Evolutionary conservation across 306 rosid genomes (phyloP).

Genomic region (Quillaja saponaria): DNA sequence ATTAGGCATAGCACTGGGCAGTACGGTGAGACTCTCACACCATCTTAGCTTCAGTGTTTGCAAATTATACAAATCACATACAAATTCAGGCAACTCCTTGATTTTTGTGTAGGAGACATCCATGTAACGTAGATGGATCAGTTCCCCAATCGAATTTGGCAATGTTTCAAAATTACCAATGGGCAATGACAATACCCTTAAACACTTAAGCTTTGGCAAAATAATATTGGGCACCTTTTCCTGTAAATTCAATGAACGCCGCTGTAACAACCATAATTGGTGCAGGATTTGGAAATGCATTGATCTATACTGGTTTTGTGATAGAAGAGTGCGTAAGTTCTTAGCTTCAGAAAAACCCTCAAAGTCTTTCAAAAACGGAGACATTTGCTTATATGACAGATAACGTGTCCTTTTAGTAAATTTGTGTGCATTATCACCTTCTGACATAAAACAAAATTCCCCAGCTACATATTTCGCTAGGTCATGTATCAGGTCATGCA

Average conservation of each 20-base stretch:
- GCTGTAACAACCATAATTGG: slow-evolving; percentile 17
- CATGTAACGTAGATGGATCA: slow-evolving; percentile 40
- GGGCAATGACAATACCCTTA: slow-evolving; percentile 39
- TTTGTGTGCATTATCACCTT: too few relatives aligned
- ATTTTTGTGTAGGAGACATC: slow-evolving; percentile 29
- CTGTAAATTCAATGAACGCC: too few relatives aligned
- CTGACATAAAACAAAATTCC: slow-evolving; percentile 39
- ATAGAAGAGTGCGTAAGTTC: slow-evolving; percentile 32
- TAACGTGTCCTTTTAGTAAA: slow-evolving; percentile 42
- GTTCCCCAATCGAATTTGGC: slow-evolving; percentile 27
- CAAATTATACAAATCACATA: slow-evolving; percentile 38
- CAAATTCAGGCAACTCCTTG: slow-evolving; percentile 29
- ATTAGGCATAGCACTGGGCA: slow-evolving; percentile 28
- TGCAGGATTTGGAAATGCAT: too few relatives aligned
- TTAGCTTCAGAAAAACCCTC: too few relatives aligned
- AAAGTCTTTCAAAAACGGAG: too few relatives aligned
- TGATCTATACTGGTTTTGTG: too few relatives aligned
- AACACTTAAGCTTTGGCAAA: slow-evolving; percentile 25
- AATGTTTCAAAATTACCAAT: not conserved
- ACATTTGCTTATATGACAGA: slow-evolving; percentile 34
- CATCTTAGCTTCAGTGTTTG: slow-evolving; percentile 38
- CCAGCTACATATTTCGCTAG: slow-evolving; percentile 40
- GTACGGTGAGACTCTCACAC: slow-evolving; percentile 23
- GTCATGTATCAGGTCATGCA: slow-evolving; percentile 47
- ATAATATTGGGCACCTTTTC: slow-evolving; percentile 30